Evolutionary conservation across 2,329 filamentous ascomycete species (phyloP), one percentile per base, ranked within the genome.

Genomic region (Cercospora brassicicola): DNA sequence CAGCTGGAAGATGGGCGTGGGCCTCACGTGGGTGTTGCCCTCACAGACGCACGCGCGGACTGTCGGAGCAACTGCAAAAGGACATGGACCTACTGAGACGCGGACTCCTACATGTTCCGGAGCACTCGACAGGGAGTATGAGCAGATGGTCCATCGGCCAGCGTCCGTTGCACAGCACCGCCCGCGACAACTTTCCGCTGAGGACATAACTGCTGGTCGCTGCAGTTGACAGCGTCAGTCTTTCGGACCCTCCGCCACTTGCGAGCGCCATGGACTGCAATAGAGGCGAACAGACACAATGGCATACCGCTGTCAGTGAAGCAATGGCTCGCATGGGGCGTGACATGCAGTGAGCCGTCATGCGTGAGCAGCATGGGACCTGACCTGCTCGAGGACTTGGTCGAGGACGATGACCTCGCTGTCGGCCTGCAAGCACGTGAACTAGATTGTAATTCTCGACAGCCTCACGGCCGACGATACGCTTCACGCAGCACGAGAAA

Each of bases 271-370:
- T 20, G 45, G 59, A 48, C 59, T 15, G 39, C 59, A 18, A 13
- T 39, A 39, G 57, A 60, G 33, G 57, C 57, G n/a, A 30, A 2
- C 18, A 39, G 57, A 39, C 36, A n/a, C 36, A 9, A 2, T 26
- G 33, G 57, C 20, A 23, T 2, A 23, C 18, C 42, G 23, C 42
- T 13, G 42, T 20, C 42, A 48, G 42, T 23, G 42, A 48, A 23
- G 18, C n/a, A 23, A 11, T 23, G 20, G 57, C 9, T 42, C 57
- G 31, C 57, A 39, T 60, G 59, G 51, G n/a, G 33, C 26, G 59
- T 62, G 42, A 51, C 20, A 62, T 62, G 59, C 59, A 51, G 59
- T 62, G 53, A 30, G 59, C 59, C 23, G 59, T 51, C 59, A 23
- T 45, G 59, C 23, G 36, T 51, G 42, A 51, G 59, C 31, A 31